Evolutionary conservation across 768 basidiomycete genomes (phyloP), one percentile per base, ranked within the genome.

Genomic region (Collybia nuda): DNA sequence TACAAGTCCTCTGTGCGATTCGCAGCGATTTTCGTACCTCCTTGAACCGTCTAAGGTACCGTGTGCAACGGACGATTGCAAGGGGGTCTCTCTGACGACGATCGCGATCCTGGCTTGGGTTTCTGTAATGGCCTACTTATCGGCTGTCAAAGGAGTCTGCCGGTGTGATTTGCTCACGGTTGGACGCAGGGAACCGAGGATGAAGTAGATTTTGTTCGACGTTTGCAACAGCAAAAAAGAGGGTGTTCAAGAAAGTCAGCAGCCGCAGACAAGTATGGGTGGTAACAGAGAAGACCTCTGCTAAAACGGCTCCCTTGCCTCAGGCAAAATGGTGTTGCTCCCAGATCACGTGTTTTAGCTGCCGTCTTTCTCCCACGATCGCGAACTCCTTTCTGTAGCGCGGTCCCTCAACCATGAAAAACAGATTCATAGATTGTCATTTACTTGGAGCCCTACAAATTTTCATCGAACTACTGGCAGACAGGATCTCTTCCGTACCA

Each of bases 31-130:
- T 48, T 24, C 48, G 35, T 28, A 55, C 48, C 48, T 52, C n/a
- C 18, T 29, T 26, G 24, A 43, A 48, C 46, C 24, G 35, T 41
- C 37, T 32, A 41, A 50, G 37, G 36, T 39, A 32, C 41, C 44
- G 48, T 23, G 17, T 19, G 32, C 48, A 38, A 56, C 57, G 50
- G 44, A 52, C 51, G 53, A 54, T 54, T 45, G 50, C 40, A 26
- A 53, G 50, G 45, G 40, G 24, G 42, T 57, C 40, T 52, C 55
- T 56, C 52, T 57, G 56, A 44, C 56, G 42, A 53, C 55, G 47
- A 53, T 56, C 52, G 56, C 47, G 50, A 57, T 57, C 52, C 53
- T 54, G 50, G 44, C 22, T 45, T 32, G 40, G 40, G 22, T 14
- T 36, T 39, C 21, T 45, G 29, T 37, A 43, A 45, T 23, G 21